Base-by-base conservation (phyloP, 1,284 basidiomycete genomes). In the Violaceomyces palustris region DNA sequence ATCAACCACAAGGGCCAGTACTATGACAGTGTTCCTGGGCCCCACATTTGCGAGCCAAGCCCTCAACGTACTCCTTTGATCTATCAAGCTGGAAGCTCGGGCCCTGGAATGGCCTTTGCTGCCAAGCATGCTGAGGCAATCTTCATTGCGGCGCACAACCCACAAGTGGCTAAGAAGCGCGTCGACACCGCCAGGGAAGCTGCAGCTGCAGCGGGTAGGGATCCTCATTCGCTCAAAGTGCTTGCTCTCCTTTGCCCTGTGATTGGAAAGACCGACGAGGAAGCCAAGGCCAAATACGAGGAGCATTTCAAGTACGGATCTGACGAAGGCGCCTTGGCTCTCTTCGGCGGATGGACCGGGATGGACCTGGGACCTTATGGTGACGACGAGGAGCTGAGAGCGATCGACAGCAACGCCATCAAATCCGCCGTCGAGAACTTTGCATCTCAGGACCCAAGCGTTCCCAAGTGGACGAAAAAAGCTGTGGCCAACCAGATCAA, bases 71-170 rank as follows among this genome's bases (percentile, higher is more conserved):
- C 69, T 1, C 74, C 74, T 2, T 52, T 68, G n/a, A 59, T 75
- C 37, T 75, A 66, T 57, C 74, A 74, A 32, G 73, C 72, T 2
- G 73, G 74, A 8, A 62, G 62, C 3, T 69, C 64, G 1, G 54
- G 62, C 10, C 61, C 68, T 0, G 74, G 74, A 3, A 58, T 72
- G 46, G 64, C 56, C 1, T 75, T 75, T 31, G 73, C 64, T 0
- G 69, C 66, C 26, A 65, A 67, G 38, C 73, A 74, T 41, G 72
- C 73, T 24, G 73, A 75, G 45, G 70, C 66, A 17, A 69, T 75
- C 27, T 75, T 75, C 42, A 69, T 75, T 45, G 66, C 62, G 4
- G 64, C 66, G 1, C 66, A 69, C 53, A 50, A 54, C 18, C 63
- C 61, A 22, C 45, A 52, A 3, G 60, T 71, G 7, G 71, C 70